A percentile compares a stretch with the other conserved stretches of the same genome.
Evolutionary conservation across 2,329 filamentous ascomycete genomes (phyloP).

Genomic region (Huntiella omanensis): DNA sequence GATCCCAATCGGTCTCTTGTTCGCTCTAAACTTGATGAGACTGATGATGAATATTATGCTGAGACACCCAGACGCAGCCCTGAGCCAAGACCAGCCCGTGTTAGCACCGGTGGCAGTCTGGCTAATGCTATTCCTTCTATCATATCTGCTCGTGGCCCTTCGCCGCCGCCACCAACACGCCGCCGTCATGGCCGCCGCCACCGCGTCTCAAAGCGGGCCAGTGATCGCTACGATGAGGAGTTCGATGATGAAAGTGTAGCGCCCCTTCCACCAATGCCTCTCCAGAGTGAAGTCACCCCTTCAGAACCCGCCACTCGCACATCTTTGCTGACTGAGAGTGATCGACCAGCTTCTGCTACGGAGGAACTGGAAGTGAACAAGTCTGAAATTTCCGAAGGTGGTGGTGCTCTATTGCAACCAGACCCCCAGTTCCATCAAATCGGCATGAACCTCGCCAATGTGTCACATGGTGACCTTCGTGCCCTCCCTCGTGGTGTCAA

Average conservation of each 20-base stretch:
- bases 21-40: conserved; percentile 3
- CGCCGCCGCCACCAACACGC: conserved; percentile 15
- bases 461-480: conserved; percentile 39
- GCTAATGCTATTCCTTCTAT: conserved; percentile 20
- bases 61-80: conserved; percentile 27
- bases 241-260: conserved; percentile 37
- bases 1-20: conserved; percentile 17
- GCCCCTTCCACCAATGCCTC: conserved; percentile 57
- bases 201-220: conserved; percentile 23
- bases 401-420: conserved; percentile 20
- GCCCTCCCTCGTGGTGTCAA: conserved; percentile 29
- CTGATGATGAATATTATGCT: conserved; percentile 9
- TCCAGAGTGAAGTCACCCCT: conserved; percentile 68
- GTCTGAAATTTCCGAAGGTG: conserved; percentile 43
- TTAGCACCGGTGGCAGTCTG: conserved; percentile 20
- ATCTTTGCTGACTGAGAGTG: conserved; percentile 68
- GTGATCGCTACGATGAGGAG: conserved; percentile 29
- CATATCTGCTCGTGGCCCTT: conserved; percentile 2
- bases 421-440: conserved; percentile 18
- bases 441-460: conserved; percentile 47
- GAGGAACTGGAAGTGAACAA: conserved; percentile 34
- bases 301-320: conserved; percentile 70
- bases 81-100: conserved; percentile 20
- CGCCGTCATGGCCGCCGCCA: conserved; percentile 34
- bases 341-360: conserved; percentile 49